phyloP scores from a whole-genome alignment of 164 flowering plant genomes.

The Macadamia tetraphylla region DNA sequence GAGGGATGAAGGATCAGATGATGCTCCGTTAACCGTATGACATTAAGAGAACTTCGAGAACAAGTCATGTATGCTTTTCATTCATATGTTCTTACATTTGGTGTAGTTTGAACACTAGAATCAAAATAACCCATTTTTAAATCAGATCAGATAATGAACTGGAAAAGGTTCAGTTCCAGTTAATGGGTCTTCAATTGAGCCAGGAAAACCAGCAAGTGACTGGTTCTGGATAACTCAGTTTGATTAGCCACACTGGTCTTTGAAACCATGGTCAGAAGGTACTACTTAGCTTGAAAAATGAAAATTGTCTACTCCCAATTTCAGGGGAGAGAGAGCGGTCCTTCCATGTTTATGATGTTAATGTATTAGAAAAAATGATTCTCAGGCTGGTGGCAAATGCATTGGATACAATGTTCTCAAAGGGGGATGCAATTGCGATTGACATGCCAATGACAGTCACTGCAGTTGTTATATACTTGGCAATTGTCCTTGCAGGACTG shows the following conservation, averaged over 20 bases:
- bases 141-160: too few relatives aligned
- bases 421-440: conserved; percentile 91
- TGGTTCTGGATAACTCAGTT: too few relatives aligned
- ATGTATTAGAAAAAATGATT: conserved; percentile 9
- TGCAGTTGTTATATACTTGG: conserved; percentile 82
- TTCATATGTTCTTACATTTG: background rate
- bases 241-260: too few relatives aligned
- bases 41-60: conserved; percentile 61
- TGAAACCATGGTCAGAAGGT: too few relatives aligned
- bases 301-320: too few relatives aligned
- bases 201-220: too few relatives aligned
- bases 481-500: conserved; percentile 71
- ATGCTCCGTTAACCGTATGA: conserved; percentile 46
- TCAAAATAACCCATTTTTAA: background rate
- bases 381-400: conserved; percentile 89
- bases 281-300: too few relatives aligned
- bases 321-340: too few relatives aligned
- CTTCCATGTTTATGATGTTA: background rate
- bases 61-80: conserved; percentile 73
- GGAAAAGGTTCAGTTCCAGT: too few relatives aligned
- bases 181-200: too few relatives aligned
- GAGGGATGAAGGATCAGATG: conserved; percentile 78
- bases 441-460: conserved; percentile 91
- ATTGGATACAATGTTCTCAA: conserved; percentile 55
- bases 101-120: background rate